Evolutionary conservation across 306 rosid genomes (phyloP).

Genomic region (Castanospermum australe): DNA sequence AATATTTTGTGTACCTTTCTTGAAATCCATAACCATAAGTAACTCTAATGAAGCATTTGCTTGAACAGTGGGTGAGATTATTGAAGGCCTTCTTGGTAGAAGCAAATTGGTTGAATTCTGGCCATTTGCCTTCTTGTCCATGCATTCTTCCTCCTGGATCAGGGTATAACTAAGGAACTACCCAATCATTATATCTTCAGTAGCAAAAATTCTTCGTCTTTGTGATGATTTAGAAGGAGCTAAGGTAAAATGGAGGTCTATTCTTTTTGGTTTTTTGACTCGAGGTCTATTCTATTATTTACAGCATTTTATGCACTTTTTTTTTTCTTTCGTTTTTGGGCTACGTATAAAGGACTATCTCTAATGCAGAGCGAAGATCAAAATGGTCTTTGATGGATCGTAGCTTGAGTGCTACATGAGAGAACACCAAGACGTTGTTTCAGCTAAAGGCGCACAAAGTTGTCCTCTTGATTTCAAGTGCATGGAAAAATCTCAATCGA

Average conservation of each 20-base stretch:
- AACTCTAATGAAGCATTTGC: neutral
- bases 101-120: constrained; percentile 43
- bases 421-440: constrained; percentile 30
- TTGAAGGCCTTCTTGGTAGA: constrained; percentile 45
- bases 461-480: constrained; percentile 37
- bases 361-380: constrained; percentile 38
- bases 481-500: constrained; percentile 53
- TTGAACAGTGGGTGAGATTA: constrained; percentile 48
- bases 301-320: too few relatives aligned
- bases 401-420: constrained; percentile 50
- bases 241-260: constrained; percentile 11
- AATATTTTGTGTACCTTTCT: neutral
- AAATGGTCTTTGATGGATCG: constrained; percentile 54
- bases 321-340: too few relatives aligned
- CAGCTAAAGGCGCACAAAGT: constrained; percentile 33
- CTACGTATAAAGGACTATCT: too few relatives aligned
- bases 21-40: neutral
- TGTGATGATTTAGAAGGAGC: constrained; percentile 42
- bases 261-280: too few relatives aligned
- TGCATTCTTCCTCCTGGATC: constrained; percentile 45
- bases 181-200: constrained; percentile 22
- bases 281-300: neutral
- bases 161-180: constrained; percentile 29
- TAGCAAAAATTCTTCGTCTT: constrained; percentile 39
- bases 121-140: constrained; percentile 40